Percentiles rank a stretch among this genome's conserved stretches.
Evolutionary conservation across 1,284 basidiomycete genomes (phyloP).

Genomic region (Microbotryum scabiosae): DNA sequence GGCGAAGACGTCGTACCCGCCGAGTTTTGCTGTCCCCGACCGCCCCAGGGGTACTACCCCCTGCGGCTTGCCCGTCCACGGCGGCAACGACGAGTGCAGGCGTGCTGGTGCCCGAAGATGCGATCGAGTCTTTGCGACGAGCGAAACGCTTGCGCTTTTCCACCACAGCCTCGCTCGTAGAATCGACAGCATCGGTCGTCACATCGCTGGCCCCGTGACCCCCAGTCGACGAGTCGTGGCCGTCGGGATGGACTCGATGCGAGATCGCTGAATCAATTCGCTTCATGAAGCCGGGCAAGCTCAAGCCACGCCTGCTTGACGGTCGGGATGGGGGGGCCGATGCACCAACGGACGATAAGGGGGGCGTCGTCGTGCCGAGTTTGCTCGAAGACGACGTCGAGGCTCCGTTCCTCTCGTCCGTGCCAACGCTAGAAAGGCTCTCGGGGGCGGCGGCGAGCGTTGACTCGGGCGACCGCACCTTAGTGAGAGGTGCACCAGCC

Average conservation of each 20-base stretch:
- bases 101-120: no score
- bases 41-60: no score
- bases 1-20: no score
- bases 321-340: neutral
- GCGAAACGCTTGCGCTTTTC: neutral
- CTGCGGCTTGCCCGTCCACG: no score
- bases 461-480: conserved; percentile 27
- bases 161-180: neutral
- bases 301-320: conserved; percentile 11
- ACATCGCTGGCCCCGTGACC: neutral
- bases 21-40: no score
- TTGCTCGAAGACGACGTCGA: neutral
- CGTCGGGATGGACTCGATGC: neutral
- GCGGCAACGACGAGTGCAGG: no score
- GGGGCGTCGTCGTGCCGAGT: neutral
- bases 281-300: conserved; percentile 23
- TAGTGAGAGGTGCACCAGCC: conserved; percentile 2
- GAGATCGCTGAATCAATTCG: conserved; percentile 9
- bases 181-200: neutral
- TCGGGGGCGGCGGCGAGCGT: neutral
- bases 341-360: neutral
- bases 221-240: no score
- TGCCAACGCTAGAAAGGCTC: no score
- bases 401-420: conserved; percentile 8
- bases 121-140: no score